Evolutionary conservation across 2,329 filamentous ascomycete genomes (phyloP), one percentile per base, ranked within the genome.

Genomic region (Alternaria novae-zelandiae): DNA sequence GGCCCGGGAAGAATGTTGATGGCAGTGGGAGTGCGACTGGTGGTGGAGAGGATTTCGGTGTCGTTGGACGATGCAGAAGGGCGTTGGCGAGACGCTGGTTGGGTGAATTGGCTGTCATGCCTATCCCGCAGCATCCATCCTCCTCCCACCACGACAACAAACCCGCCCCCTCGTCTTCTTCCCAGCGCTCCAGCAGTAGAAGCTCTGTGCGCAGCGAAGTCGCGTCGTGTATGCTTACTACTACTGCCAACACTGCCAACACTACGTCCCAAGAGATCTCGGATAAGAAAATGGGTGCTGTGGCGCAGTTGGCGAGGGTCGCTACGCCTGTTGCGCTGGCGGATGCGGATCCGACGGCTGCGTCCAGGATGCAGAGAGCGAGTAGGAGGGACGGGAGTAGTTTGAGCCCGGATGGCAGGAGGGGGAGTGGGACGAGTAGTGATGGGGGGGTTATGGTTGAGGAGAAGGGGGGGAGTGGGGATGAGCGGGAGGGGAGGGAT

Each of bases 51-150:
- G 80, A 82, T 30, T 75, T 84, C 11, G 80, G 82, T 2, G 65
- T 53, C 70, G 1, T 78, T 78, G 74, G 79, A 74, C 6, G 76
- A 77, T 21, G 62, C 80, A 26, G 83, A 83, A 63, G 75, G 79
- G 11, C 72, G 30, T 70, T 85, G 0, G 79, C 80, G 0, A 68
- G 71, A 5, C 73, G 80, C 10, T 85, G 83, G 83, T 78, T 84
- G 0, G 59, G 63, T 2, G 65, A 78, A 9, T 75, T 85, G 1
- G 20, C 62, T 5, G 70, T 78, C 9, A 66, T 75, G 61, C 70
- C 71, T 5, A 25, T 46, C 9, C 54, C 41, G 15, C 57, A 50
- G n/a, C 43, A 47, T 7, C 15, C 45, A 9, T 30, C 53, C 11
- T 11, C 51, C 8, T 21, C 23, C 13, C 21, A 44, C 7, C 25